phyloP scores from a whole-genome alignment of 2,329 filamentous ascomycete genomes.

The Epichloe coenophiala region DNA sequence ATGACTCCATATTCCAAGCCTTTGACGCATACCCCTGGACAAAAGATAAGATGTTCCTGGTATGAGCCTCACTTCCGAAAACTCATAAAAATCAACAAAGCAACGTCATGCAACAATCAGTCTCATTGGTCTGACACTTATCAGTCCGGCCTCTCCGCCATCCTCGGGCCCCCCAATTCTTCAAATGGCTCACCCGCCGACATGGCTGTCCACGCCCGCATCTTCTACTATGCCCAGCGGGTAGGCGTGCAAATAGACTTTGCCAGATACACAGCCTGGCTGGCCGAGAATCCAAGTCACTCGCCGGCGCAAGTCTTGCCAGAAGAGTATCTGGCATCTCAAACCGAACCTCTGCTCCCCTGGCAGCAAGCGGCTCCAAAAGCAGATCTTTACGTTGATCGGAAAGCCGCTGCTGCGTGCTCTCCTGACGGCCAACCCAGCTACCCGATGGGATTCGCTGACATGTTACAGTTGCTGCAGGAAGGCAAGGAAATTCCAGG shows the following conservation, averaged over 20 bases:
- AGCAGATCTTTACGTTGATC: slow-evolving; percentile 31
- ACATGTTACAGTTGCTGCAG: slow-evolving; percentile 75
- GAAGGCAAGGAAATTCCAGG: slow-evolving; percentile 73
- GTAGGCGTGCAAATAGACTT: slow-evolving; percentile 47
- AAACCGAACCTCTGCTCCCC: slow-evolving; percentile 13
- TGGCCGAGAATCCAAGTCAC: slow-evolving; percentile 24
- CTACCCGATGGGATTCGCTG: slow-evolving; percentile 72
- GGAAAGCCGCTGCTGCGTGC: slow-evolving; percentile 12
- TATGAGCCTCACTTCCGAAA: slow-evolving; percentile 15
- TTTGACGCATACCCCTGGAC: slow-evolving; percentile 56
- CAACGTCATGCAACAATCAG: neutral
- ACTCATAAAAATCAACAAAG: neutral
- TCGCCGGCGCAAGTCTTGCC: slow-evolving; percentile 23
- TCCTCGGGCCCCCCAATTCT: slow-evolving; percentile 40
- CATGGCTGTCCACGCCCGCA: slow-evolving; percentile 53
- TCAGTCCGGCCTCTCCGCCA: slow-evolving; percentile 47
- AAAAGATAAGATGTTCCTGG: slow-evolving; percentile 55
- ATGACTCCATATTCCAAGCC: slow-evolving; percentile 39
- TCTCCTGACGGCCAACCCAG: slow-evolving; percentile 38
- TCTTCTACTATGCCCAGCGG: slow-evolving; percentile 49
- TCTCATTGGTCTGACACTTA: neutral
- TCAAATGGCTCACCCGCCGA: slow-evolving; percentile 35
- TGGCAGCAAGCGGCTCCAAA: slow-evolving; percentile 39
- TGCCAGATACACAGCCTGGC: slow-evolving; percentile 53
- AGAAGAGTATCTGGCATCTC: slow-evolving; percentile 14